These are phyloP conservation scores for Xylariales sp. DNA, from an alignment of 2,329 filamentous ascomycete genomes.

Conservation along the genomic window DNA sequence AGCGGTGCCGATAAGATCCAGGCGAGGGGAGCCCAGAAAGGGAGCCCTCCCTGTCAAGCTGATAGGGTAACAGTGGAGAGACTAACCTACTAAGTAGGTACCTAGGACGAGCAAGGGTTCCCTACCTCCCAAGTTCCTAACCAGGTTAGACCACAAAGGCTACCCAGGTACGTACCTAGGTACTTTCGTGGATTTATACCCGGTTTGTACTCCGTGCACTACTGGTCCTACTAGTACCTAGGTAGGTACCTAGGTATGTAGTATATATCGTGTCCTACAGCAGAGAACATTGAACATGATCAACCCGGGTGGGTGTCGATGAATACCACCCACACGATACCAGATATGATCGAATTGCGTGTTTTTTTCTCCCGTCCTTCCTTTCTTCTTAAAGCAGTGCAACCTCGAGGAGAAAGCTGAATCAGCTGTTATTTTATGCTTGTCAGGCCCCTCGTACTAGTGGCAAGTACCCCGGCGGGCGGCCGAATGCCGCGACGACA, in stretches of 20 bases:
- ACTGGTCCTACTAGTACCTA: no score
- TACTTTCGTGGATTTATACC: no score
- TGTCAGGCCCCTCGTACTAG: no score
- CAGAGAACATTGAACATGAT: neutral
- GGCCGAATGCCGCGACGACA: neutral
- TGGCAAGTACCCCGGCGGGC: neutral
- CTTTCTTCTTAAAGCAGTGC: neutral
- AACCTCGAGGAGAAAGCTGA: neutral
- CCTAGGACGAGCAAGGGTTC: no score
- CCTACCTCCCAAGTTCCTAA: constrained; percentile 4
- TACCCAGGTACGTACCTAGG: no score
- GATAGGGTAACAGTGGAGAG: constrained; percentile 31
- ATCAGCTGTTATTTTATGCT: neutral
- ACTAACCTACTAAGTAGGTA: neutral
- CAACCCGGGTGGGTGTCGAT: neutral
- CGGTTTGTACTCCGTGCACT: no score
- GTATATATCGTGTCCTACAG: neutral
- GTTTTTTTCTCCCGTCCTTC: neutral
- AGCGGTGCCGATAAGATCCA: constrained; percentile 4
- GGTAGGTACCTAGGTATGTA: no score
- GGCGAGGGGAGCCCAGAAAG: no score
- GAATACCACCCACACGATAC: constrained; percentile 6
- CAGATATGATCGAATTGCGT: neutral
- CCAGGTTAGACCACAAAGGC: neutral
- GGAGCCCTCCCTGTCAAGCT: neutral